Percentiles rank a stretch among this genome's conserved stretches.
Evolutionary conservation across 768 basidiomycete genomes (phyloP).

Genomic region (Suillus ampliporus): DNA sequence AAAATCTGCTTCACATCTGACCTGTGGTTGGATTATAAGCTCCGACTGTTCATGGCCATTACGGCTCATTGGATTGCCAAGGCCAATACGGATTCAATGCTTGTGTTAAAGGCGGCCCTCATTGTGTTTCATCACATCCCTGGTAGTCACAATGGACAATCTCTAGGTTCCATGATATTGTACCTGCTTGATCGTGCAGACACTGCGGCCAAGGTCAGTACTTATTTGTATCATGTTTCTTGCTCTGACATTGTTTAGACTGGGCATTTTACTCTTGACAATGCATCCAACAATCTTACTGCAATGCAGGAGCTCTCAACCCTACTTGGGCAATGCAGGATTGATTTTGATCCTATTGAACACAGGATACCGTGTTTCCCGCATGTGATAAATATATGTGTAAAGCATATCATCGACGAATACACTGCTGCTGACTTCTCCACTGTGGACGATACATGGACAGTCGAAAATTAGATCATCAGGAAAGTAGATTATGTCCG

Average conservation of each 20-base stretch:
- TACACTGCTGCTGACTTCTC: slow-evolving; percentile 6
- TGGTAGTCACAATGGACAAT: too few relatives aligned
- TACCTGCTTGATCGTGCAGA: slow-evolving; percentile 12
- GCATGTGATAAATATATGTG: slow-evolving; percentile 22
- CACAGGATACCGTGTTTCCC: slow-evolving; percentile 22
- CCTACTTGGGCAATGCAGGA: background rate
- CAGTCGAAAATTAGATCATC: background rate
- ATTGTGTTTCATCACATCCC: slow-evolving; percentile 6
- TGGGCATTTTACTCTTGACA: slow-evolving; percentile 15
- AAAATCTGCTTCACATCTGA: slow-evolving; percentile 37
- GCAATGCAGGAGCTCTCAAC: background rate
- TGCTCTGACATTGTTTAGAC: background rate
- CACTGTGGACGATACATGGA: background rate
- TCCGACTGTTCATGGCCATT: slow-evolving; percentile 37
- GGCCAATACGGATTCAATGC: background rate
- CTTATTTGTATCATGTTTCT: too few relatives aligned
- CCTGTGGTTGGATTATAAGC: slow-evolving; percentile 38
- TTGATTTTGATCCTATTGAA: slow-evolving; percentile 16
- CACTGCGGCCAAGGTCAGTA: background rate
- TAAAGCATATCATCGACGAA: slow-evolving; percentile 4
- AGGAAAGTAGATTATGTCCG: background rate
- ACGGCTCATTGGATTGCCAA: slow-evolving; percentile 28
- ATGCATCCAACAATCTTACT: background rate
- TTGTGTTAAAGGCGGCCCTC: slow-evolving; percentile 11
- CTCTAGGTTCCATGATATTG: too few relatives aligned